phyloP scores from a whole-genome alignment of 148 eudicot species.

The Pharnaceum exiguum region DNA sequence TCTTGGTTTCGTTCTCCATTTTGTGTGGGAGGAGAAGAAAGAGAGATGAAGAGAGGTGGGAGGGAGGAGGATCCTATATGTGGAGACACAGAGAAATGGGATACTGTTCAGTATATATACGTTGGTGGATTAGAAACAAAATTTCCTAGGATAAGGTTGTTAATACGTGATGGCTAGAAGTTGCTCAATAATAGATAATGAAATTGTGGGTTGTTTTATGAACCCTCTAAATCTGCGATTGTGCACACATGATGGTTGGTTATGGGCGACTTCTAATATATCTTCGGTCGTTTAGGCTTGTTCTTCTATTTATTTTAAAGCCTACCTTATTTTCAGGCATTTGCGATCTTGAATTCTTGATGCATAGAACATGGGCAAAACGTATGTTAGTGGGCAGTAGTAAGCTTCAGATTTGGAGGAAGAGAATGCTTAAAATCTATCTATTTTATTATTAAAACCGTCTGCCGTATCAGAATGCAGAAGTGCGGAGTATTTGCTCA shows the following conservation, averaged over 20 bases:
- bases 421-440: too few species aligned
- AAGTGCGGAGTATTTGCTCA: too few species aligned
- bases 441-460: too few species aligned
- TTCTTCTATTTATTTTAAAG: not conserved
- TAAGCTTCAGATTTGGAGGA: too few species aligned
- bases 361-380: too few species aligned
- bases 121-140: slow-evolving; percentile 14
- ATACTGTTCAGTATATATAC: slow-evolving; percentile 9
- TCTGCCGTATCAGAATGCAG: too few species aligned
- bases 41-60: not conserved
- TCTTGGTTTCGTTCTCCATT: slow-evolving; percentile 19
- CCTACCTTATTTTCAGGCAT: not conserved
- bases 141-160: slow-evolving; percentile 9
- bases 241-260: not conserved
- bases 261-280: not conserved
- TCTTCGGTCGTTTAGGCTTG: not conserved
- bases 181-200: slow-evolving; percentile 8
- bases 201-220: not conserved
- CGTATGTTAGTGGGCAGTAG: too few species aligned
- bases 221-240: not conserved
- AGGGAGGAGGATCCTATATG: not conserved
- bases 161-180: not conserved
- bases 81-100: not conserved
- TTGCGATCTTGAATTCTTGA: too few species aligned
- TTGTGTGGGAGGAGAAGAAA: not conserved